phyloP scores from a whole-genome alignment of 176 grass and related monocot genomes.

The Carex littledalei region DNA sequence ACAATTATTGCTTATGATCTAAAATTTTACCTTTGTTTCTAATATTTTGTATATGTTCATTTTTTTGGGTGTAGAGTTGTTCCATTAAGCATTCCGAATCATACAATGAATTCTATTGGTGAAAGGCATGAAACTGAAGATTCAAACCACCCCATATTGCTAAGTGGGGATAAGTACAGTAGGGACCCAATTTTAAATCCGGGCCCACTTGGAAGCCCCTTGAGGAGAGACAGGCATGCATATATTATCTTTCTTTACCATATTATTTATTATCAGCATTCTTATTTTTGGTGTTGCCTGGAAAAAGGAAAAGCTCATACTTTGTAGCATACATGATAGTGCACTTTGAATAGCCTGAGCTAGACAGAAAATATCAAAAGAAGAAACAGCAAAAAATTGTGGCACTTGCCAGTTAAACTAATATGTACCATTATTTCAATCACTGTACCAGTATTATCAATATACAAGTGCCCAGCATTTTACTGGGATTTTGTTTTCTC shows the following conservation, averaged over 20 bases:
- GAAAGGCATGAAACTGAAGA: slow-evolving; percentile 31
- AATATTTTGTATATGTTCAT: slow-evolving; percentile 5
- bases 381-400: neutral
- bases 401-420: neutral
- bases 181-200: slow-evolving; percentile 45
- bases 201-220: slow-evolving; percentile 57
- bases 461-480: neutral
- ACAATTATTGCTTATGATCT: neutral
- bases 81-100: slow-evolving; percentile 41
- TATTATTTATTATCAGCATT: neutral
- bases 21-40: neutral
- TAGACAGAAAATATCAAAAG: neutral
- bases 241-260: slow-evolving; percentile 13
- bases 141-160: slow-evolving; percentile 35
- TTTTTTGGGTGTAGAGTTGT: slow-evolving; percentile 40
- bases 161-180: slow-evolving; percentile 41
- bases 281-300: neutral
- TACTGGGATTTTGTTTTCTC: neutral
- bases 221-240: slow-evolving; percentile 78
- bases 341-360: neutral
- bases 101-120: slow-evolving; percentile 30
- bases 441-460: neutral
- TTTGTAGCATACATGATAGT: neutral
- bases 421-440: neutral
- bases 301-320: neutral